A percentile compares a stretch with the other conserved stretches of the same genome.
These are phyloP conservation scores for Manihot esculenta DNA, from an alignment of 441 rosid genomes.

Conservation along the genomic window DNA sequence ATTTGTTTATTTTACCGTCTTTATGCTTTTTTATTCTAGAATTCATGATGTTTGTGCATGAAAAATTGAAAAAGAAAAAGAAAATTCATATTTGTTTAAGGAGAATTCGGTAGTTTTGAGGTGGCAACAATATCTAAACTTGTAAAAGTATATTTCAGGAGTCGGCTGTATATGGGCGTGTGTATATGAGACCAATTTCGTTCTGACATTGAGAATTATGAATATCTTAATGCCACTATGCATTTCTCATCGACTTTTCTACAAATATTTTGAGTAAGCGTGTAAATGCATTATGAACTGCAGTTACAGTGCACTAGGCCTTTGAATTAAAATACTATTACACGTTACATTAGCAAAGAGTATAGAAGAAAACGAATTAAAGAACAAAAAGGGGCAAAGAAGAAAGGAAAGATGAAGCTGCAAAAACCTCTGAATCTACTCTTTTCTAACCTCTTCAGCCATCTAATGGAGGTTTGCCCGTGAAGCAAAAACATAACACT, in stretches of 20 bases:
- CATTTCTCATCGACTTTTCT: no score
- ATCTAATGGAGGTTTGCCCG: constrained; percentile 34
- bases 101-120: constrained; percentile 4
- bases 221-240: no score
- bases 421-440: constrained; percentile 25
- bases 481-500: constrained; percentile 29
- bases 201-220: no score
- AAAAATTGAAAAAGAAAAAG: no score
- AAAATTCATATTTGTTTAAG: no score
- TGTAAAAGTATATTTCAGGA: no score
- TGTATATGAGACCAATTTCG: no score
- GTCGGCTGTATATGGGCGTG: no score
- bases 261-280: constrained; percentile 3
- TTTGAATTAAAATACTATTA: constrained; percentile 1
- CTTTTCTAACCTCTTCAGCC: constrained; percentile 23
- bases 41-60: neutral
- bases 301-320: constrained; percentile 19
- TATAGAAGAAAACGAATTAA: constrained; percentile 14
- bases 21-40: neutral
- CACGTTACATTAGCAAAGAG: constrained; percentile 14
- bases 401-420: constrained; percentile 13
- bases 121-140: no score
- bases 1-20: neutral
- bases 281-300: constrained; percentile 14
- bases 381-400: neutral